Evolutionary conservation across 352 stramenopile genomes (phyloP).

Genomic region (Phytophthora crassamura): DNA sequence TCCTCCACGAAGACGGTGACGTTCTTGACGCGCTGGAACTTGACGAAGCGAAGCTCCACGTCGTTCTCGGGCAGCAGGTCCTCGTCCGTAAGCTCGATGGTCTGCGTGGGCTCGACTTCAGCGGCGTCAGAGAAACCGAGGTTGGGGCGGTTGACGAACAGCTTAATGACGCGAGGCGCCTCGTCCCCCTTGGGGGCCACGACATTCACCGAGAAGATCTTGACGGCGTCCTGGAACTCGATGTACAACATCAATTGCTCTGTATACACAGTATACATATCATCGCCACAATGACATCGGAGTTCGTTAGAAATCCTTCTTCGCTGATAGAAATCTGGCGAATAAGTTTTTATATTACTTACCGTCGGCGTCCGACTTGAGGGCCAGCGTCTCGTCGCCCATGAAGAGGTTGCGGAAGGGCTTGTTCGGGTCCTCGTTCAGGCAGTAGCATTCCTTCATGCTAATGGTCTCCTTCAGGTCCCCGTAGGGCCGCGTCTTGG

Average conservation of each 20-base stretch:
- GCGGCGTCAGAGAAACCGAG: constrained; percentile 75
- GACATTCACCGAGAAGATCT: constrained; percentile 78
- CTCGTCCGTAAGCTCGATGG: constrained; percentile 63
- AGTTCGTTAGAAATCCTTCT: background rate
- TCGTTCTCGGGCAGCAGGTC: constrained; percentile 61
- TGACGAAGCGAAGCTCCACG: constrained; percentile 82
- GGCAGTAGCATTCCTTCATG: constrained; percentile 71
- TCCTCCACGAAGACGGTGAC: constrained; percentile 85
- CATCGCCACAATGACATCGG: background rate
- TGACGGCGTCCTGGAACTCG: constrained; percentile 83
- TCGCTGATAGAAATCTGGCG: background rate
- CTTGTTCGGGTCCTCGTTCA: constrained; percentile 80
- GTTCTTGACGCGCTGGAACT: constrained; percentile 82
- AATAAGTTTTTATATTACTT: constrained; percentile 3
- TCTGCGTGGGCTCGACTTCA: constrained; percentile 79
- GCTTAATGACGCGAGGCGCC: constrained; percentile 67
- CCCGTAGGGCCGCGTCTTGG: constrained; percentile 53
- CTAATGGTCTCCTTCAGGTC: constrained; percentile 72
- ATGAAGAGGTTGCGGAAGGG: constrained; percentile 83
- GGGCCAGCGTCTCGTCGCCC: constrained; percentile 73
- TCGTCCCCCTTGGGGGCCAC: constrained; percentile 59
- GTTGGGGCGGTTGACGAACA: constrained; percentile 79
- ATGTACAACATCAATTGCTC: constrained; percentile 86
- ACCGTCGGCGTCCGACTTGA: constrained; percentile 85
- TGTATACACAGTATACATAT: constrained; percentile 16